Percentiles rank a stretch among this genome's conserved stretches.
Conservation (phyloP, 345 rosid genomes). For the Arabis alpina region DNA sequence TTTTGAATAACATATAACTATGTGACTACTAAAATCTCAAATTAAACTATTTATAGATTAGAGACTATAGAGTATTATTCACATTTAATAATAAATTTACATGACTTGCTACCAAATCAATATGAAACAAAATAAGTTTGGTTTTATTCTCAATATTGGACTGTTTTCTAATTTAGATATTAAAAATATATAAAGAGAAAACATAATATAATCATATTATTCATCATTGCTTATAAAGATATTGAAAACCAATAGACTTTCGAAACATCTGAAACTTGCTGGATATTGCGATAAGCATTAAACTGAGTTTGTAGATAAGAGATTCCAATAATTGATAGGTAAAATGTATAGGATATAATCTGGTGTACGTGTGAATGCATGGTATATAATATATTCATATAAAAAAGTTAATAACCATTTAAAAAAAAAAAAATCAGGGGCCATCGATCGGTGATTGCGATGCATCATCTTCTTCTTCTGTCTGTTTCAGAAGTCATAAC, state of each 20-base stretch:
- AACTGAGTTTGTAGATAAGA: constrained; percentile 30
- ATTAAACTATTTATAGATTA: not conserved
- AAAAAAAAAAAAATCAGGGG: not conserved
- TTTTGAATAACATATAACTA: not conserved
- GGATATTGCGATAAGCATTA: constrained; percentile 21
- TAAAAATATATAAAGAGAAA: not conserved
- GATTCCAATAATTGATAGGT: constrained; percentile 17
- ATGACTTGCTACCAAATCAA: constrained; percentile 27
- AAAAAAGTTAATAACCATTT: not conserved
- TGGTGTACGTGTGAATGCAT: constrained; percentile 12
- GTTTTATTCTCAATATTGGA: not conserved
- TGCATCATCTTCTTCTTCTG: constrained; percentile 18
- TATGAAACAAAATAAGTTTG: constrained; percentile 21
- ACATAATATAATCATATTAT: constrained; percentile 2
- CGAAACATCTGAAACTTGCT: constrained; percentile 21
- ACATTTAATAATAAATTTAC: not conserved
- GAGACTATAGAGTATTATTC: not conserved
- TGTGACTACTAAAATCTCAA: not conserved
- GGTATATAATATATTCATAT: not conserved
- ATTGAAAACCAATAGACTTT: constrained; percentile 16
- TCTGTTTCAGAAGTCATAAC: not conserved
- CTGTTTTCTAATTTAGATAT: not conserved
- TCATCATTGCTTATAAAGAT: not conserved
- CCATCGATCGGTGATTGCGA: constrained; percentile 11
- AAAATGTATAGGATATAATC: constrained; percentile 2